Conservation (phyloP, 163 green algal species). For the Volvox carteri region DNA sequence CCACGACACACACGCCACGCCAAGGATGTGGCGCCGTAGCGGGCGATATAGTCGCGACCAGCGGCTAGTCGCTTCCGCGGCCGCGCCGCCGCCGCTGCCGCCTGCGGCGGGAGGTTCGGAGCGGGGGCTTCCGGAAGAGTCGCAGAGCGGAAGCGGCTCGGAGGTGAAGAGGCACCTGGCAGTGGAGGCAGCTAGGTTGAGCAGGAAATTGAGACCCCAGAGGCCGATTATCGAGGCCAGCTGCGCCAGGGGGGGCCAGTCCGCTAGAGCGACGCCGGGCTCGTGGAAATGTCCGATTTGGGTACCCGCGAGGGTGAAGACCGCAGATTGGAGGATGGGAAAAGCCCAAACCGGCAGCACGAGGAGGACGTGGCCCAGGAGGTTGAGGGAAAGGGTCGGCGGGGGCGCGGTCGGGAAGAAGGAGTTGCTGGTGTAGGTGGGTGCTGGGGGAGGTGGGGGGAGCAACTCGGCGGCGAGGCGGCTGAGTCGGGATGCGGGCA, state of each 20-base stretch:
- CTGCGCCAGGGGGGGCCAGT: constrained; percentile 38
- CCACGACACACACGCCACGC: background rate
- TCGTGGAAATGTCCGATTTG: background rate
- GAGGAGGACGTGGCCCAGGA: background rate
- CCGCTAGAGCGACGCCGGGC: constrained; percentile 7
- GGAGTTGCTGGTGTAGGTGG: background rate
- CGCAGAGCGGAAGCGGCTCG: constrained; percentile 9
- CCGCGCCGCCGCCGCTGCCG: background rate
- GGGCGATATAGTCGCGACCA: constrained; percentile 2
- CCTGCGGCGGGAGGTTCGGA: background rate
- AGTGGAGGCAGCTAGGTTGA: background rate
- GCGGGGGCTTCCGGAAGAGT: background rate
- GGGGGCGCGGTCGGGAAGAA: background rate
- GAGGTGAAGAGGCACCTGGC: background rate
- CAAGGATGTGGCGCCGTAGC: constrained; percentile 26
- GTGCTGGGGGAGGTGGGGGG: constrained; percentile 11
- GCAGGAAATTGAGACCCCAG: constrained; percentile 20
- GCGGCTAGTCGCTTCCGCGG: background rate
- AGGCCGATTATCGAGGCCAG: constrained; percentile 31
- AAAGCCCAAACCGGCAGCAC: constrained; percentile 9
- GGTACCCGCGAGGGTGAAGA: background rate
- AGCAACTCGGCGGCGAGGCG: background rate
- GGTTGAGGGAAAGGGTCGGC: background rate
- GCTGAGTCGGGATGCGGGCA: background rate
- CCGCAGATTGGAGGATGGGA: constrained; percentile 14